Evolutionary conservation across 306 rosid species (phyloP).

Genomic region (Cucurbita moschata): DNA sequence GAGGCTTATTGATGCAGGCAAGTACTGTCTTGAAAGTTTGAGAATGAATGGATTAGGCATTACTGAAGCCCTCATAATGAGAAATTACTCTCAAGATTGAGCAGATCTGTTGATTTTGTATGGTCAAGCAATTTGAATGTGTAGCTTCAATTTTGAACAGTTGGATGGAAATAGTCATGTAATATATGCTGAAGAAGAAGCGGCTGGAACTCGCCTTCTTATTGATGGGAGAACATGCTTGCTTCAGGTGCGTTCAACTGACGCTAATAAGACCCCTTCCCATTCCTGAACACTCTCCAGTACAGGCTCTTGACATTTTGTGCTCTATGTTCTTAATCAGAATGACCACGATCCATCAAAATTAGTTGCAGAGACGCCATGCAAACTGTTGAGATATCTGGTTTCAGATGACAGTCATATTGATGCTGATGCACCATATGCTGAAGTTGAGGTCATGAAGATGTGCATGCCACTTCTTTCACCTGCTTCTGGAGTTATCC

Average conservation of each 20-base stretch:
- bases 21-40: slow-evolving; percentile 14
- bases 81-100: background rate
- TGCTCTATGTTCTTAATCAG: slow-evolving; percentile 32
- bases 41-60: background rate
- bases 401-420: slow-evolving; percentile 60
- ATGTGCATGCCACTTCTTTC: slow-evolving; percentile 99
- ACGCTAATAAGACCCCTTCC: background rate
- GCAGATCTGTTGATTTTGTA: background rate
- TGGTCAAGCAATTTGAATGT: slow-evolving; percentile 10
- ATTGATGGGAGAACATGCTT: slow-evolving; percentile 99
- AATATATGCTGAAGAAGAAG: slow-evolving; percentile 96
- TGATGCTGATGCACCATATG: slow-evolving; percentile 83
- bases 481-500: slow-evolving; percentile 89
- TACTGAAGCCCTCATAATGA: background rate
- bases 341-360: slow-evolving; percentile 95
- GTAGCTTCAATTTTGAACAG: slow-evolving; percentile 35
- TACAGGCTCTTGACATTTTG: slow-evolving; percentile 12
- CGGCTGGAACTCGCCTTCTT: slow-evolving; percentile 97
- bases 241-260: slow-evolving; percentile 67
- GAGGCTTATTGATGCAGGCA: slow-evolving; percentile 98
- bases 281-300: background rate
- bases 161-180: slow-evolving; percentile 97
- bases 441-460: slow-evolving; percentile 99
- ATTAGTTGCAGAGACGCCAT: slow-evolving; percentile 92
- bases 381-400: slow-evolving; percentile 81